A percentile compares a stretch with the other conserved stretches of the same genome.
These are phyloP conservation scores for Cenchrus americanus DNA, from an alignment of 176 grass and related monocot genomes.

Conservation along the genomic window DNA sequence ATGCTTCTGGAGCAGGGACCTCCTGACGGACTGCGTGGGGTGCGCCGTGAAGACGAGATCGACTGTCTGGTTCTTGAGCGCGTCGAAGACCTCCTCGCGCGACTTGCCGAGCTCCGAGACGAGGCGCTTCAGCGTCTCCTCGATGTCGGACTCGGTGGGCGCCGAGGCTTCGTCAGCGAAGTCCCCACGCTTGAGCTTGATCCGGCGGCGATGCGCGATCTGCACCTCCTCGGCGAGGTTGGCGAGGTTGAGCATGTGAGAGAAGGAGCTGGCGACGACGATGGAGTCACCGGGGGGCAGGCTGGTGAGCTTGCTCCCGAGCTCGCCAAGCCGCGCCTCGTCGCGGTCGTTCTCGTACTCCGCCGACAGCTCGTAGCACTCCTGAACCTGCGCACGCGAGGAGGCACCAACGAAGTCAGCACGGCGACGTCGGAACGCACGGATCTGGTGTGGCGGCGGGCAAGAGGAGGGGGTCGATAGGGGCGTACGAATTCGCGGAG, in stretches of 20 bases:
- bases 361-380: conserved; percentile 95
- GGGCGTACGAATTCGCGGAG: conserved; percentile 74
- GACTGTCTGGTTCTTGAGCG: conserved; percentile 94
- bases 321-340: conserved; percentile 68
- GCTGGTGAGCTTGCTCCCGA: conserved; percentile 78
- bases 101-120: conserved; percentile 80
- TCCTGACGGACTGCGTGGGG: conserved; percentile 84
- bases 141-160: conserved; percentile 92
- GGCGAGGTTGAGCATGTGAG: conserved; percentile 99
- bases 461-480: background rate
- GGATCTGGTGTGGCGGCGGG: conserved; percentile 26
- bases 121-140: conserved; percentile 92
- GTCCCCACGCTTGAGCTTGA: conserved; percentile 87
- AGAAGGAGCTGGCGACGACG: conserved; percentile 89
- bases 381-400: conserved; percentile 70
- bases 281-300: conserved; percentile 70
- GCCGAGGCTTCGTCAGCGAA: conserved; percentile 86
- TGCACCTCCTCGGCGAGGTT: conserved; percentile 99
- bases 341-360: conserved; percentile 81
- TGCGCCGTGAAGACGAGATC: conserved; percentile 98
- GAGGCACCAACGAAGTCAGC: background rate
- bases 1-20: conserved; percentile 98
- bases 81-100: conserved; percentile 84
- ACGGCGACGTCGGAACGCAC: background rate
- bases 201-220: conserved; percentile 84